Percentiles rank a stretch among this genome's conserved stretches.
These are phyloP conservation scores for Noccaea bulbosa DNA, from an alignment of 345 rosid species.

Conservation along the genomic window DNA sequence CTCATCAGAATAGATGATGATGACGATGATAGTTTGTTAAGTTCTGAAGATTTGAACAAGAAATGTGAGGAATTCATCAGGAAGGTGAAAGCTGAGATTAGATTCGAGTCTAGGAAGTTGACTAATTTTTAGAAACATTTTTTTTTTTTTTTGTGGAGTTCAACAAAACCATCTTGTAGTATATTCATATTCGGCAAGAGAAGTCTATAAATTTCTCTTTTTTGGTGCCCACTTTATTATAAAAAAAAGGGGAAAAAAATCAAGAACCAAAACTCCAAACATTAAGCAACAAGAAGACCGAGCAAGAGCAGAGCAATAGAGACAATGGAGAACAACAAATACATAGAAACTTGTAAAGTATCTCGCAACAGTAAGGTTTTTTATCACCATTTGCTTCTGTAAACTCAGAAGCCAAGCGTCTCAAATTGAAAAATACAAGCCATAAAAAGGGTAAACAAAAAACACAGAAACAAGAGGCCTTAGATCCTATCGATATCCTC, in stretches of 20 bases:
- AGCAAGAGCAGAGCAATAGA: background rate
- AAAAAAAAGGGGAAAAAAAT: background rate
- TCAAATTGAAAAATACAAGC: conserved; percentile 35
- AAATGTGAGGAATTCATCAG: conserved; percentile 75
- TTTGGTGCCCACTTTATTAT: conserved; percentile 4
- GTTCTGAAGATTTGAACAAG: conserved; percentile 66
- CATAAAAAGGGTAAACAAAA: background rate
- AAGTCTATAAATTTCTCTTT: background rate
- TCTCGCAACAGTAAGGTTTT: conserved; percentile 26
- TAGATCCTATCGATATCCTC: conserved; percentile 82
- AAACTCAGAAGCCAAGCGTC: conserved; percentile 26
- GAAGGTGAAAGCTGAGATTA: conserved; percentile 55
- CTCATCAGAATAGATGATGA: conserved; percentile 5
- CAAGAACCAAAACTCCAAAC: background rate
- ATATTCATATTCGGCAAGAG: background rate
- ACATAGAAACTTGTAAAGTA: conserved; percentile 14
- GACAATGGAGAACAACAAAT: conserved; percentile 10
- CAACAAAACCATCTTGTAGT: background rate
- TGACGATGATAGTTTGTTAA: conserved; percentile 35
- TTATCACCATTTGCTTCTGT: conserved; percentile 25
- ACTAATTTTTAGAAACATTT: background rate
- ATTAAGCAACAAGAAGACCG: conserved; percentile 5
- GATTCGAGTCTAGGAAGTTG: conserved; percentile 37
- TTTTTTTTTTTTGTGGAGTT: background rate
- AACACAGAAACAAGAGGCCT: conserved; percentile 9